Percentiles rank a stretch among this genome's conserved stretches.
Evolutionary conservation across 768 basidiomycete genomes (phyloP).

Genomic region (Guyanaporus albipodus): DNA sequence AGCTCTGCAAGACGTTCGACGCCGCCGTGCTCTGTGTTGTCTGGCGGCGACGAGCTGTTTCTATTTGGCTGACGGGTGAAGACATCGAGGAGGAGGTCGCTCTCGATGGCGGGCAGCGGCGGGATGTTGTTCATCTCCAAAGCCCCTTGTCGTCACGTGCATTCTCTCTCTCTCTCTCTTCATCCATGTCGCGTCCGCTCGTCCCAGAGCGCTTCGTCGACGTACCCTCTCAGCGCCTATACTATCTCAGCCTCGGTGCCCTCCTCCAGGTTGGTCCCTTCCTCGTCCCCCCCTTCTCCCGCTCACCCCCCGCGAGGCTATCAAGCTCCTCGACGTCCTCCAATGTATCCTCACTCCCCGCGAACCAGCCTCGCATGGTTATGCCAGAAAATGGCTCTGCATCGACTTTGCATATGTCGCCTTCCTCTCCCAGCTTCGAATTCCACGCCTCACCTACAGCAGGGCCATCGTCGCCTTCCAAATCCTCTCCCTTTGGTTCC

Average conservation of each 20-base stretch:
- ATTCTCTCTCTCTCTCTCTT: not conserved
- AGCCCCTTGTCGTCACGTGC: constrained; percentile 17
- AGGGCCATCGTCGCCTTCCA: constrained; percentile 61
- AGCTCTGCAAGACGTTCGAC: constrained; percentile 56
- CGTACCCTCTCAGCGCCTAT: constrained; percentile 75
- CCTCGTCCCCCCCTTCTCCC: not conserved
- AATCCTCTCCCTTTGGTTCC: constrained; percentile 54
- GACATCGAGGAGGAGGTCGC: constrained; percentile 56
- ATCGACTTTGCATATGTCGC: constrained; percentile 61
- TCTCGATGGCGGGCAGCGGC: constrained; percentile 52
- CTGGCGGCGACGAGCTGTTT: constrained; percentile 26
- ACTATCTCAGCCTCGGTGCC: constrained; percentile 69
- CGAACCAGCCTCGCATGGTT: constrained; percentile 40
- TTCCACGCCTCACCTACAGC: constrained; percentile 69
- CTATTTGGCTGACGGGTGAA: constrained; percentile 48
- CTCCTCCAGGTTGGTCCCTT: constrained; percentile 61
- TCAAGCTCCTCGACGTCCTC: constrained; percentile 72
- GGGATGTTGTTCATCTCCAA: constrained; percentile 35
- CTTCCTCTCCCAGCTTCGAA: constrained; percentile 58
- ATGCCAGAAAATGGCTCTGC: constrained; percentile 67
- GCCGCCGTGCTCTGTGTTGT: constrained; percentile 50
- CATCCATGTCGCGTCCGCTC: constrained; percentile 39
- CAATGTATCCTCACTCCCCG: constrained; percentile 47
- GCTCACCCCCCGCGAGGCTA: constrained; percentile 44
- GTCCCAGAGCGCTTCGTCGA: constrained; percentile 74